These are phyloP conservation scores for Geosmithia flava DNA, from an alignment of 2,329 filamentous ascomycete genomes.

Conservation along the genomic window DNA sequence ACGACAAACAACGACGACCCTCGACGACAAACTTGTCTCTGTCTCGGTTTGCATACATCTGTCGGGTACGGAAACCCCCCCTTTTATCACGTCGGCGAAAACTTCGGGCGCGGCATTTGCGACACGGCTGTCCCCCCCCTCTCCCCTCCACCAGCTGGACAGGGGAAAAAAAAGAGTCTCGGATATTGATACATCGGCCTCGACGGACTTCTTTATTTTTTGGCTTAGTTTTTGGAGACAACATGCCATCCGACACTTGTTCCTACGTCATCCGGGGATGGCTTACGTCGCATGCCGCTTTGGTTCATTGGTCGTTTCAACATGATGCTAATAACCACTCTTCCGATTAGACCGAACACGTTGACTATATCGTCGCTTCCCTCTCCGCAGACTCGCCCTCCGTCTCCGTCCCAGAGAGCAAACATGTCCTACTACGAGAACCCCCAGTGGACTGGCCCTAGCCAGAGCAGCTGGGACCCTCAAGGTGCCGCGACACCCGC, in stretches of 20 bases:
- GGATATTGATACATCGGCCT: no score
- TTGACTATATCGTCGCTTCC: not conserved
- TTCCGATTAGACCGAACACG: not conserved
- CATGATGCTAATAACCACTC: not conserved
- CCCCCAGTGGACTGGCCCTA: constrained; percentile 22
- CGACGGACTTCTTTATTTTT: not conserved
- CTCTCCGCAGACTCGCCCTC: not conserved
- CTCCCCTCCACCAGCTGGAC: not conserved
- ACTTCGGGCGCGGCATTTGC: not conserved
- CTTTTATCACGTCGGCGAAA: not conserved
- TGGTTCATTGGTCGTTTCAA: not conserved
- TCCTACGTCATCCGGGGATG: not conserved
- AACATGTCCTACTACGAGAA: constrained; percentile 35
- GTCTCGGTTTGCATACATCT: not conserved
- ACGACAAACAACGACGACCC: not conserved
- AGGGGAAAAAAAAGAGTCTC: no score
- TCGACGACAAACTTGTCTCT: not conserved
- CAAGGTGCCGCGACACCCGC: constrained; percentile 26
- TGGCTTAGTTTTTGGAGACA: not conserved
- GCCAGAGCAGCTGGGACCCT: constrained; percentile 30
- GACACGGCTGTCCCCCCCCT: not conserved
- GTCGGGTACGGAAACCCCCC: not conserved
- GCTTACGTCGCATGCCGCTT: not conserved
- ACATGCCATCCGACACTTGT: not conserved
- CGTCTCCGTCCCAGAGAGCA: not conserved